Evolutionary conservation across 1,284 basidiomycete species (phyloP), one percentile per base, ranked within the genome.

Genomic region (Papiliotrema laurentii): DNA sequence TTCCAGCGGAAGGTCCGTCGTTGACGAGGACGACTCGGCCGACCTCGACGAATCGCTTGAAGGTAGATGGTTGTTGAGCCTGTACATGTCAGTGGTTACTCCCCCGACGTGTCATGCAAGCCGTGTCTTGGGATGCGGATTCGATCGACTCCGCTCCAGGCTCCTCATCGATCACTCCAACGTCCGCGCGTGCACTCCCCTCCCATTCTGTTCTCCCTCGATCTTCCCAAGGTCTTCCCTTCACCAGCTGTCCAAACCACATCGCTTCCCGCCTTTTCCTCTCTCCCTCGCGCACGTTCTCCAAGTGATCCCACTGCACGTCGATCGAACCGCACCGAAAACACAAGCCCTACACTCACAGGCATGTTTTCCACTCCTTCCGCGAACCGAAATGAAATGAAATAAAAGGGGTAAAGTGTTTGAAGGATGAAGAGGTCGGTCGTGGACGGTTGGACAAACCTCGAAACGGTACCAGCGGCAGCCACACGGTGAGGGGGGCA

Each of bases 1-100:
- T 87, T 68, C 92, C 91, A 54, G 84, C 80, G 54, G 79, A 82
- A 55, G 88, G 88, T 58, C 93, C 94, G 59, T 86, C 77, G 76
- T 88, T 89, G 79, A 97, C 81, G 78, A 97, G 89, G 75, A 97
- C 90, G 62, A 97, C 93, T 87, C 94, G 89, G 75, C 93, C 94
- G 73, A 97, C 90, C 83, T 97, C 89, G 74, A 97, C 93, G 79
- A 93, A 97, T 60, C 91, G 89, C 79, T 87, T 86, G 82, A 97
- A 97, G 75, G 84, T 90, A 69, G 88, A 89, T 68, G 86, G 75
- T 61, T 73, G 62, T 52, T 66, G 58, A 37, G 42, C 42, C 58
- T n/a, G n/a, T 55, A 37, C 36, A 24, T 26, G 28, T 24, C 19
- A n/a, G 28, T 40, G 4, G 4, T 21, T 21, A 31, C 16, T 21